Evolutionary conservation across 345 rosid genomes (phyloP), one percentile per base, ranked within the genome.

Genomic region (Durio zibethinus): DNA sequence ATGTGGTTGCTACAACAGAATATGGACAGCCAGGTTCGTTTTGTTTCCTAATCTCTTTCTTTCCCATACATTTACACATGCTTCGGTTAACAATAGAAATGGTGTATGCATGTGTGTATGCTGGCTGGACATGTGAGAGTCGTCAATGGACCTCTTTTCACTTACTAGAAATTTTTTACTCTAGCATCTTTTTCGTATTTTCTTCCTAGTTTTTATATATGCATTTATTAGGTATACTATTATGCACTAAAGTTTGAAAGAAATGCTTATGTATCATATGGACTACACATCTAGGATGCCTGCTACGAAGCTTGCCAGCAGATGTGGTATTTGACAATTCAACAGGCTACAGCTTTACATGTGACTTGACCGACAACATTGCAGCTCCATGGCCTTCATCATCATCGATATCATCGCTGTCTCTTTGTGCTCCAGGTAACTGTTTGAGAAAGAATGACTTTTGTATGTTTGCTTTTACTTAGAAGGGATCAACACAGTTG

Each of bases 361-460:
- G 98, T 73, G 99, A 96, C 85, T 83, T 96, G 85, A 89, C 91
- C 42, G 99, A 96, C 83, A 96, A 96, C 82, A 93, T 92, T 67
- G 97, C 85, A 21, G 99, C 99, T 54, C 99, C 99, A 47, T 96
- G 99, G 99, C 99, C 99, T 68, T 85, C 89, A 59, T 93, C 99
- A 16, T 89, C 98, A n/a, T 88, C 97, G 66, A 77, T 92, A 84
- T 83, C 98, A 76, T 86, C 98, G 31, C 35, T 92, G 81, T 93
- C 99, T 48, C 91, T 96, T 18, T 96, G 99, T 85, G 97, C 99
- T 72, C 97, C 98, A 43, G 99, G 98, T 95, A 85, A 77, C 64
- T 62, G 40, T 14, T 42, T 35, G 69, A 10, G 21, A 73, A 43
- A 42, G 62, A 74, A 56, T 72, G 62, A 40, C 38, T 72, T 57